These are phyloP conservation scores for Daldinia sp. DNA, from an alignment of 2,329 filamentous ascomycete species.

Conservation along the genomic window DNA sequence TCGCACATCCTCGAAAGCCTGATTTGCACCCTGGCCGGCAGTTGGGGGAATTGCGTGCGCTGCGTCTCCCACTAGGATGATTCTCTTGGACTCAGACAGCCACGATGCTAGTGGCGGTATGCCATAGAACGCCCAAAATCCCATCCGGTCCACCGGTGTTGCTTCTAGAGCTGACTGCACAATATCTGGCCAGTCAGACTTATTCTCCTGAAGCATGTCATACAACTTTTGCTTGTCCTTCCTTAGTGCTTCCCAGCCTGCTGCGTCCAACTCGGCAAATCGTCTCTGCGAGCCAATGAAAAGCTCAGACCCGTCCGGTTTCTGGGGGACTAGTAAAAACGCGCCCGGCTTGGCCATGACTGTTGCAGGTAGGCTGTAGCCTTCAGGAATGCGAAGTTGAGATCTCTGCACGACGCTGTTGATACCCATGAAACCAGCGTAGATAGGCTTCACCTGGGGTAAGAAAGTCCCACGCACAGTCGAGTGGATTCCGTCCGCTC, in stretches of 20 bases:
- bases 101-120: conserved; percentile 59
- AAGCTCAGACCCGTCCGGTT: conserved; percentile 60
- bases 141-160: conserved; percentile 53
- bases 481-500: conserved; percentile 72
- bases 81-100: conserved; percentile 52
- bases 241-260: conserved; percentile 18
- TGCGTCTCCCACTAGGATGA: conserved; percentile 62
- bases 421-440: conserved; percentile 60
- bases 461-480: conserved; percentile 64
- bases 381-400: conserved; percentile 53
- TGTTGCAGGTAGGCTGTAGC: conserved; percentile 58
- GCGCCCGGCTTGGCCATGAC: conserved; percentile 59
- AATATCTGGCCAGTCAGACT: conserved; percentile 52
- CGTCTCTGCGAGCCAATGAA: conserved; percentile 39
- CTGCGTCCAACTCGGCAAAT: conserved; percentile 35
- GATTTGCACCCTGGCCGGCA: conserved; percentile 61
- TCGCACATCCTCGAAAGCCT: conserved; percentile 64
- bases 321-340: conserved; percentile 64
- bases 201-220: conserved; percentile 53
- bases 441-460: conserved; percentile 59
- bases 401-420: conserved; percentile 55
- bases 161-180: conserved; percentile 55
- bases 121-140: conserved; percentile 60
- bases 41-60: conserved; percentile 63
- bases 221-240: conserved; percentile 48